Evolutionary conservation across 2,329 filamentous ascomycete species (phyloP).

Genomic region (Phoma sp.): DNA sequence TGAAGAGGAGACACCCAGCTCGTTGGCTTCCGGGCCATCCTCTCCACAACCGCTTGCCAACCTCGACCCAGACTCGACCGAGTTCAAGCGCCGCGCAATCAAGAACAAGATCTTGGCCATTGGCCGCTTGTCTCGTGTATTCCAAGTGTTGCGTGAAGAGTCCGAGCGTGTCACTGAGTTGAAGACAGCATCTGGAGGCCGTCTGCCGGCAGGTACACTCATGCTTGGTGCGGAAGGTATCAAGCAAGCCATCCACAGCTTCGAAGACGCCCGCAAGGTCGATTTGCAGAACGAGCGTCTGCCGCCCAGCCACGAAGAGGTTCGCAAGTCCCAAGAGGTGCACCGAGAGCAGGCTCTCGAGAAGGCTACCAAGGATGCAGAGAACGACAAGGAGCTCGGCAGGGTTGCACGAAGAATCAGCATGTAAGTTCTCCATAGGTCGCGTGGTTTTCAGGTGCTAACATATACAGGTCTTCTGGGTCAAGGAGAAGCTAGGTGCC

Average conservation of each 20-base stretch:
- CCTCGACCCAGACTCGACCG: slow-evolving; percentile 82
- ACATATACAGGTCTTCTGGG: slow-evolving; percentile 50
- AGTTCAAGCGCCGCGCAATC: slow-evolving; percentile 94
- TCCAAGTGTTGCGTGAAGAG: slow-evolving; percentile 97
- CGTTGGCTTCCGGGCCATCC: slow-evolving; percentile 72
- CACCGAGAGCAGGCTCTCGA: slow-evolving; percentile 84
- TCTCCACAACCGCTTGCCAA: slow-evolving; percentile 71
- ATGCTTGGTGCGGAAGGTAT: slow-evolving; percentile 99
- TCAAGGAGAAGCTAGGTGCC: slow-evolving; percentile 44
- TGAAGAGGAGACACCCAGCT: slow-evolving; percentile 82
- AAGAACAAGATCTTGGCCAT: slow-evolving; percentile 99
- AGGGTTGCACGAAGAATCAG: slow-evolving; percentile 89
- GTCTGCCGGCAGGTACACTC: slow-evolving; percentile 90
- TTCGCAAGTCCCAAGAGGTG: slow-evolving; percentile 80
- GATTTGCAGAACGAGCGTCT: slow-evolving; percentile 96
- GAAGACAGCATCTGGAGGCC: slow-evolving; percentile 93
- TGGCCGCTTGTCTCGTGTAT: slow-evolving; percentile 92
- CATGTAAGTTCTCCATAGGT: slow-evolving; percentile 76
- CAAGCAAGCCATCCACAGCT: slow-evolving; percentile 96
- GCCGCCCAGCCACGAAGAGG: slow-evolving; percentile 91
- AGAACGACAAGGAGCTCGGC: slow-evolving; percentile 88
- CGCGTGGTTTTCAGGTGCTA: slow-evolving; percentile 8
- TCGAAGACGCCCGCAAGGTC: slow-evolving; percentile 96
- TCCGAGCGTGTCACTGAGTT: slow-evolving; percentile 96
- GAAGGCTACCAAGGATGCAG: slow-evolving; percentile 84